Conservation (phyloP, 2,329 filamentous ascomycete species). For the Tolypocladium sp. region DNA sequence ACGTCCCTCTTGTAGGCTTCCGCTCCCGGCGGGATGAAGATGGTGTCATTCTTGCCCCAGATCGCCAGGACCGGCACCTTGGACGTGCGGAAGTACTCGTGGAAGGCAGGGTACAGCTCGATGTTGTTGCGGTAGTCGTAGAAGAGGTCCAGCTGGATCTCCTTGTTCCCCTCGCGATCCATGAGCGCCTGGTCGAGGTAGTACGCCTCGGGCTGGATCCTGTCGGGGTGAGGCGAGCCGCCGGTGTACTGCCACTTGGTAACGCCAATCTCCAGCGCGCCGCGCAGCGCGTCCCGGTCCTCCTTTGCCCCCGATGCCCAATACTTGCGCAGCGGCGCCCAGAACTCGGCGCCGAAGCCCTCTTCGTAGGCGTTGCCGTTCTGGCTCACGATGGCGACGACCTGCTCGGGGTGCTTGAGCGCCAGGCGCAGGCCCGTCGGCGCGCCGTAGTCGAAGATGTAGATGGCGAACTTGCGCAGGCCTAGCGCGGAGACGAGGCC, state of each 20-base stretch:
- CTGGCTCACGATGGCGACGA: constrained; percentile 46
- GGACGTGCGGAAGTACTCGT: constrained; percentile 41
- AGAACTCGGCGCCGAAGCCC: constrained; percentile 40
- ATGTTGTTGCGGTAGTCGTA: constrained; percentile 49
- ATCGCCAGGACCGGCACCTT: constrained; percentile 44
- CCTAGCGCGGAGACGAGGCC: constrained; percentile 38
- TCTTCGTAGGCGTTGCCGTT: constrained; percentile 54
- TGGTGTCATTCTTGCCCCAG: constrained; percentile 49
- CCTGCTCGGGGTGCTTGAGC: constrained; percentile 32
- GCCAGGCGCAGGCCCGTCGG: constrained; percentile 46
- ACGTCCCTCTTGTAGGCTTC: constrained; percentile 44
- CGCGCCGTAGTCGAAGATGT: constrained; percentile 56
- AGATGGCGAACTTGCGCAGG: constrained; percentile 40
- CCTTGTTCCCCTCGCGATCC: constrained; percentile 36
- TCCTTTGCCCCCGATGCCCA: constrained; percentile 29
- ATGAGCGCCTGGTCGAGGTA: constrained; percentile 43
- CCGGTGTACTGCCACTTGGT: constrained; percentile 35
- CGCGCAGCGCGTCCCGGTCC: constrained; percentile 25
- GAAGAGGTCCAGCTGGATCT: constrained; percentile 47
- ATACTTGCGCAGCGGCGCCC: constrained; percentile 34
- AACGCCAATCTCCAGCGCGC: constrained; percentile 23
- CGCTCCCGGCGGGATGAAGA: constrained; percentile 41
- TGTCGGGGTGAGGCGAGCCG: constrained; percentile 22
- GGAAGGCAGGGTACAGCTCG: constrained; percentile 42
- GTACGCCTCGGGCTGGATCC: constrained; percentile 35